Base-by-base conservation (phyloP, 208 protist genomes). In the Wallacemonas sp. region DNA sequence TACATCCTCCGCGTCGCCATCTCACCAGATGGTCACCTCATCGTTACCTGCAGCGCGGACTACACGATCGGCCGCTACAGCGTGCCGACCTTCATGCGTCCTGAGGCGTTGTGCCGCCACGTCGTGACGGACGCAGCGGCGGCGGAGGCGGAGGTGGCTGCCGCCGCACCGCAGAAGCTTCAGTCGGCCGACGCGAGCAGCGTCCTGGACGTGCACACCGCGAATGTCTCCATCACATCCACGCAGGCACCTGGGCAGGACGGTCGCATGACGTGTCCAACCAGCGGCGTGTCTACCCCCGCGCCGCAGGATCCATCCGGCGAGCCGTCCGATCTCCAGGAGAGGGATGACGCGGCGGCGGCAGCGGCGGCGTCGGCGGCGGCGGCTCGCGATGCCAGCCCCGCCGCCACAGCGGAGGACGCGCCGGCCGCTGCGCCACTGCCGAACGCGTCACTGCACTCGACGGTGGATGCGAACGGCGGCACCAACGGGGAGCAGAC, bases 1-100 rank as follows among this genome's bases (percentile, higher is more conserved):
- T 95, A 95, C 75, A 92, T 95, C 43, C 76, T 95, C 16, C 85
- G 85, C 26, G 85, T 91, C 21, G 70, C 81, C n/a, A 92, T 95
- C 23, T 84, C 84, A 0, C 86, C 83, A 19, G 83, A 82, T 57
- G 60, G 63, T 19, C 70, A 87, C 58, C 52, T 91, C 16, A 65
- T 95, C 17, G 70, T 90, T 21, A 95, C 89, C 14, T 95, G 86
- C 70, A 85, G 86, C 44, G 89, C 86, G 16, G 89, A 95, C 49
- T 93, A 95, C 82, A 90, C 86, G 4, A 62, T 95, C 11, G 89
- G 89, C 6, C 76, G 86, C 24, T 93, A 83, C 68, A 1, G 77
- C 16, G 65, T 95, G 26, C 89, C 89, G 11, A n/a, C 44, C 0
- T 57, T 73, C 12, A 69, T 87, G 64, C 81, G 62, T 6, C 9